These are phyloP conservation scores for Spiraea crenata DNA, from an alignment of 331 rosid species.

Conservation along the genomic window DNA sequence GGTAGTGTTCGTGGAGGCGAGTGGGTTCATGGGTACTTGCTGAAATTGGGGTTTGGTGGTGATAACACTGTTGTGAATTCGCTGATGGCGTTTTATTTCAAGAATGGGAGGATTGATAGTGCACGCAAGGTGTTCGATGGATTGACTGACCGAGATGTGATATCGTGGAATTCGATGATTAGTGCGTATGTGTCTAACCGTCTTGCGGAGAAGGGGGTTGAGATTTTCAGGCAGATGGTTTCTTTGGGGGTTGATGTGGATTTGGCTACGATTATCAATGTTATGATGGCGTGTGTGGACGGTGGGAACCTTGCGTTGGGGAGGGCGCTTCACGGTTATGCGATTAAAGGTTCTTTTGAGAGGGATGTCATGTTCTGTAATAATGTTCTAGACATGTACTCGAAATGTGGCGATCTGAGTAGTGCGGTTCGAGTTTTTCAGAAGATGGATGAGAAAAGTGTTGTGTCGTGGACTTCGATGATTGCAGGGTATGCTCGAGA, in stretches of 20 bases:
- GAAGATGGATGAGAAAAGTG: constrained; percentile 52
- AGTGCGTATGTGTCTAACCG: constrained; percentile 58
- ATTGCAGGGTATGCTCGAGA: constrained; percentile 57
- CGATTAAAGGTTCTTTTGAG: constrained; percentile 43
- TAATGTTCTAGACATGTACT: constrained; percentile 68
- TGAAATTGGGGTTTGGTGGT: constrained; percentile 48
- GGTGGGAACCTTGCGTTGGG: constrained; percentile 47
- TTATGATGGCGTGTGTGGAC: constrained; percentile 62
- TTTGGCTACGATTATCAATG: constrained; percentile 68
- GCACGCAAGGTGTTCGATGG: constrained; percentile 68
- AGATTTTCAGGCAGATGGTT: constrained; percentile 49
- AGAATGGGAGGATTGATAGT: constrained; percentile 46
- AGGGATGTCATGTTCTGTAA: constrained; percentile 47
- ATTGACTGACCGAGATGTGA: constrained; percentile 64
- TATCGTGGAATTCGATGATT: constrained; percentile 82
- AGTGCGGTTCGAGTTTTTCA: constrained; percentile 47
- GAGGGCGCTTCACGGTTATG: constrained; percentile 49
- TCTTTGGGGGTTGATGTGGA: constrained; percentile 42
- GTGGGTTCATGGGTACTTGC: constrained; percentile 52
- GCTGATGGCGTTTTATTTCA: constrained; percentile 50
- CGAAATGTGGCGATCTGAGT: constrained; percentile 57
- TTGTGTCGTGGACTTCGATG: constrained; percentile 80
- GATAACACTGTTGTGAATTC: constrained; percentile 53
- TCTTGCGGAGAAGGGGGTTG: constrained; percentile 42
- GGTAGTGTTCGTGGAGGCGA: constrained; percentile 44